phyloP scores from a whole-genome alignment of 2,329 filamentous ascomycete genomes.

The Diplodia seriata region DNA sequence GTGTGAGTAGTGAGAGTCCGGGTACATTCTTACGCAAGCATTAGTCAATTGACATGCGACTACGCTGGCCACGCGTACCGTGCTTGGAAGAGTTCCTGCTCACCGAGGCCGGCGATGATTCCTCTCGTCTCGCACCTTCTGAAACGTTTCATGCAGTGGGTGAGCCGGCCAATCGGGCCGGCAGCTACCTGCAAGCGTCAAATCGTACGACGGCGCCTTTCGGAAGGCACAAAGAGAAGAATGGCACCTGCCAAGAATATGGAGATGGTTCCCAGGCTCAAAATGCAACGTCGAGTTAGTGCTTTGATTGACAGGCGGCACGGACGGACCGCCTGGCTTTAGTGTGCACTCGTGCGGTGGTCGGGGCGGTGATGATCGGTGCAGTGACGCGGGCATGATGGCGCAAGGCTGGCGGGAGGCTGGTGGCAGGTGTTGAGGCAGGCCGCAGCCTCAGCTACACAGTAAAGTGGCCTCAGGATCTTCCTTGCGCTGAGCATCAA shows the following conservation, averaged over 20 bases:
- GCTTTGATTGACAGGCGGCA: neutral
- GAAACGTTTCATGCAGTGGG: slow-evolving; percentile 9
- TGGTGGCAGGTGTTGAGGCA: neutral
- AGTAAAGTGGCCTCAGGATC: slow-evolving; percentile 1
- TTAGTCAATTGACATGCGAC: neutral
- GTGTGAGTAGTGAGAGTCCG: neutral
- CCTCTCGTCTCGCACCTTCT: neutral
- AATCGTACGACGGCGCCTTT: slow-evolving; percentile 12
- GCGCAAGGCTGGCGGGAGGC: neutral
- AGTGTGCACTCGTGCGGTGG: neutral
- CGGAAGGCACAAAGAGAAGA: neutral
- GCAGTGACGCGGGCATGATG: slow-evolving; percentile 1
- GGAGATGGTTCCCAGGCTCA: neutral
- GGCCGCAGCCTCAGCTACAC: neutral
- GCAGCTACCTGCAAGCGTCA: slow-evolving; percentile 1
- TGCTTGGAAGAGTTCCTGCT: neutral
- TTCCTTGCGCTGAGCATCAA: slow-evolving; percentile 20
- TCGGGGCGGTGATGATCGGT: slow-evolving; percentile 2
- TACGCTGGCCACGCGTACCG: neutral
- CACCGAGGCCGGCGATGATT: neutral
- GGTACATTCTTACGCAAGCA: neutral
- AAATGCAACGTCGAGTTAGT: neutral
- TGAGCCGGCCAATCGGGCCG: neutral
- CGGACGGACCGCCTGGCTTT: neutral
- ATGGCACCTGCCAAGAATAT: neutral